Conservation (phyloP, 1,284 basidiomycete species). For the Mycosarcoma mackinlayi region DNA sequence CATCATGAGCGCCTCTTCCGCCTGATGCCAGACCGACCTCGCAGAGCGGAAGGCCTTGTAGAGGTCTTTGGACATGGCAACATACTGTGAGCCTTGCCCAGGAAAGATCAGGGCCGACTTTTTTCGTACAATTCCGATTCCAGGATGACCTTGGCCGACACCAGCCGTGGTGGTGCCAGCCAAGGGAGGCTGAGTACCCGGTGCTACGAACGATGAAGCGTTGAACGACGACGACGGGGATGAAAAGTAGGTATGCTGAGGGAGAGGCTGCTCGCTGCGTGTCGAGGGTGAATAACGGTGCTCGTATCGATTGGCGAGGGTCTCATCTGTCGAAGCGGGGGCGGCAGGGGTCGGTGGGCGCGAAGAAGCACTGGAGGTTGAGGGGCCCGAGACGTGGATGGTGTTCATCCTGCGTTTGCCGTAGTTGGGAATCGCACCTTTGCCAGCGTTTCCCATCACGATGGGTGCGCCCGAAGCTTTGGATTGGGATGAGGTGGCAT, state of each 20-base stretch:
- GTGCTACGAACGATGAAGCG: slow-evolving; percentile 56
- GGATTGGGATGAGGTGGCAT: slow-evolving; percentile 3
- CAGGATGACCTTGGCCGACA: slow-evolving; percentile 39
- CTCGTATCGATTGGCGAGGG: slow-evolving; percentile 15
- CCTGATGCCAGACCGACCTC: slow-evolving; percentile 61
- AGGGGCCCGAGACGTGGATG: slow-evolving; percentile 25
- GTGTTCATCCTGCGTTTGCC: slow-evolving; percentile 50
- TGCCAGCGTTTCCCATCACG: slow-evolving; percentile 59
- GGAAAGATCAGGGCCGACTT: slow-evolving; percentile 64
- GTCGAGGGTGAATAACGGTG: slow-evolving; percentile 48
- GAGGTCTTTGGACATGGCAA: slow-evolving; percentile 65
- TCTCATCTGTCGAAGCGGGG: slow-evolving; percentile 13
- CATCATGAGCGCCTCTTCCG: slow-evolving; percentile 60
- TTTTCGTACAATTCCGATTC: slow-evolving; percentile 51
- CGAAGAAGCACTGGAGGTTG: neutral
- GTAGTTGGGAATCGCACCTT: slow-evolving; percentile 59
- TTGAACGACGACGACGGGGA: slow-evolving; percentile 64
- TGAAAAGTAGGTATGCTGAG: slow-evolving; percentile 65
- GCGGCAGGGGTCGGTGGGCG: neutral
- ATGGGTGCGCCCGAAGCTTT: slow-evolving; percentile 25
- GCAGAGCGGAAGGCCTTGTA: slow-evolving; percentile 61
- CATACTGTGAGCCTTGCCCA: slow-evolving; percentile 66
- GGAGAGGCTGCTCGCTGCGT: slow-evolving; percentile 51
- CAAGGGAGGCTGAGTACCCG: slow-evolving; percentile 51
- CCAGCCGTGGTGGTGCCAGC: slow-evolving; percentile 45